Evolutionary conservation across 306 rosid genomes (phyloP), one percentile per base, ranked within the genome.

Genomic region (Dryas drummondii): DNA sequence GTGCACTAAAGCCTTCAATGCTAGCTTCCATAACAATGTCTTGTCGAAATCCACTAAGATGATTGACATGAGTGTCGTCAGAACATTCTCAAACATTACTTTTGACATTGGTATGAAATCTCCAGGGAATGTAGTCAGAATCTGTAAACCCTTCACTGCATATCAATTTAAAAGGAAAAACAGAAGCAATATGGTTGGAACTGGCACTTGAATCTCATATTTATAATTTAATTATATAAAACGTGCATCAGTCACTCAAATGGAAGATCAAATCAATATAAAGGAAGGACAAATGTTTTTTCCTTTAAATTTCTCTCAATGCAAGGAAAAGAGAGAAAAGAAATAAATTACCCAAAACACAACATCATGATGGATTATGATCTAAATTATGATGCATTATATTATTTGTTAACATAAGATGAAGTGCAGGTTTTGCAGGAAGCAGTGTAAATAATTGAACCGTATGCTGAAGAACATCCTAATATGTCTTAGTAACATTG

Each of bases 61-160:
- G 79, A 91, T 81, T 78, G 93, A 87, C 93, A 87, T 81, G 75
- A 94, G 72, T 63, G 76, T 86, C 76, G 66, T 83, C 86, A 90
- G 85, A 82, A 88, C 82, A 74, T 85, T 80, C 82, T 86, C 88
- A 80, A 87, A 91, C 48, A 82, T 40, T 12, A 76, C 22, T 58
- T 66, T 81, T 27, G 92, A 79, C 74, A 88, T 74, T 47, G 93
- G 91, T 80, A 90, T 91, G 86, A 52, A 71, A 79, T 85, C 93
- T 82, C 81, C 84, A 52, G 82, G 89, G 80, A 91, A 88, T 82
- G 86, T 87, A 72, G 96, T 91, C 77, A 90, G 83, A 63, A 84
- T 87, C 86, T 84, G 91, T 90, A 94, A 85, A 66, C 98, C 92
- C 84, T 86, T 91, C 75, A 87, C 98, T 94, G 92, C 88, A 78